Evolutionary conservation across 495 filamentous ascomycete species (phyloP).

Genomic region (Penicillium argentinense): DNA sequence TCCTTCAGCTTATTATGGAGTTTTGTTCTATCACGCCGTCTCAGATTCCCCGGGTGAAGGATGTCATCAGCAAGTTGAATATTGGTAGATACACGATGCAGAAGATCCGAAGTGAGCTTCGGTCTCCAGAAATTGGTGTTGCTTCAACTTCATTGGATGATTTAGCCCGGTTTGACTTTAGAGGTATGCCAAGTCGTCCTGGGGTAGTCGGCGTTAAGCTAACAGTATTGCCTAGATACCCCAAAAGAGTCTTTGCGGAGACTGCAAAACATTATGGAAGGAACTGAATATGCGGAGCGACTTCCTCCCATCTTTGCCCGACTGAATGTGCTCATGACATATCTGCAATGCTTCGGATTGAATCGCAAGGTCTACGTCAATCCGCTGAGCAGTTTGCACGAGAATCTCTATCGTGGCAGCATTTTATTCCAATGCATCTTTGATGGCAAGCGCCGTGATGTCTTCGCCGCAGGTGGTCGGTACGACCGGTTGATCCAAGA

Average conservation of each 20-base stretch:
- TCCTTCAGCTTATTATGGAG: constrained; percentile 82
- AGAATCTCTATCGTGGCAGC: constrained; percentile 86
- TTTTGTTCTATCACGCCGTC: constrained; percentile 74
- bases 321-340: constrained; percentile 70
- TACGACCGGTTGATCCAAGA: constrained; percentile 81
- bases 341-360: constrained; percentile 72
- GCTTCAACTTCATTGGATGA: constrained; percentile 91
- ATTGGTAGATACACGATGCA: constrained; percentile 79
- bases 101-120: constrained; percentile 80
- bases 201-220: constrained; percentile 18
- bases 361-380: constrained; percentile 78
- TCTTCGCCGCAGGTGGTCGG: constrained; percentile 91
- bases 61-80: constrained; percentile 84
- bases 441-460: constrained; percentile 78
- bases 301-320: constrained; percentile 75
- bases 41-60: constrained; percentile 71
- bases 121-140: constrained; percentile 75
- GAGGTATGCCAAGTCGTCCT: constrained; percentile 52
- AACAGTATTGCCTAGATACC: constrained; percentile 56
- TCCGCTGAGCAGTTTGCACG: constrained; percentile 85
- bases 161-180: constrained; percentile 84
- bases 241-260: constrained; percentile 71
- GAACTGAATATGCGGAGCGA: constrained; percentile 63
- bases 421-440: constrained; percentile 89
- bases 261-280: constrained; percentile 71